These are phyloP conservation scores for Claviceps pazoutovae DNA, from an alignment of 2,329 filamentous ascomycete species.

Conservation along the genomic window DNA sequence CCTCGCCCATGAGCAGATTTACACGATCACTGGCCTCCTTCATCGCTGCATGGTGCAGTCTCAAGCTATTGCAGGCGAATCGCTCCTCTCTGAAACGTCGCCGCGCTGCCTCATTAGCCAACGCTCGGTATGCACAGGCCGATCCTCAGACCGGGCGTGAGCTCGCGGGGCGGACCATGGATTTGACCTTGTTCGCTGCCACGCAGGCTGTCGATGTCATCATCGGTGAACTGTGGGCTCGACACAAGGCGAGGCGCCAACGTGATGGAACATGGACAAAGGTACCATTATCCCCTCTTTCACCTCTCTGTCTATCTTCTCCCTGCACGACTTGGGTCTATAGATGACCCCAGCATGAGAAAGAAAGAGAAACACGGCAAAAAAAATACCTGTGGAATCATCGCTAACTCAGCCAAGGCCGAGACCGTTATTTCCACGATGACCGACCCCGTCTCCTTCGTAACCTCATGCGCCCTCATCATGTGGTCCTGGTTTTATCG, in stretches of 20 bases:
- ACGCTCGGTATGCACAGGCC: background rate
- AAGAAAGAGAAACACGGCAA: background rate
- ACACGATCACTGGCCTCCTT: slow-evolving; percentile 45
- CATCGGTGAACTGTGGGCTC: slow-evolving; percentile 50
- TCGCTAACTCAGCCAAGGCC: slow-evolving; percentile 9
- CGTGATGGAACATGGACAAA: slow-evolving; percentile 32
- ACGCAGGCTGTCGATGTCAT: slow-evolving; percentile 60
- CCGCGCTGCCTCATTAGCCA: slow-evolving; percentile 8
- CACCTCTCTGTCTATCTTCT: background rate
- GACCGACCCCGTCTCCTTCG: slow-evolving; percentile 58
- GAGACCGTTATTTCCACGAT: slow-evolving; percentile 22
- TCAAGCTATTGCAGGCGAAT: slow-evolving; percentile 44
- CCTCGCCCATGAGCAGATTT: slow-evolving; percentile 24
- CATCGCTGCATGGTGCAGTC: slow-evolving; percentile 41
- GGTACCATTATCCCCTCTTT: slow-evolving; percentile 16
- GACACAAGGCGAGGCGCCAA: slow-evolving; percentile 29
- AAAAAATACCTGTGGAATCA: background rate
- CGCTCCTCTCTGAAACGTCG: slow-evolving; percentile 15
- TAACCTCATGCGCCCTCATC: slow-evolving; percentile 55
- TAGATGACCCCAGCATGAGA: too few species aligned
- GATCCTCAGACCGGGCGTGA: slow-evolving; percentile 8
- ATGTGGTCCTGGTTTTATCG: slow-evolving; percentile 87
- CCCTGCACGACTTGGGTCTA: background rate
- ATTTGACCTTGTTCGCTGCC: slow-evolving; percentile 66
- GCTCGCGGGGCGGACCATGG: slow-evolving; percentile 58